Evolutionary conservation across 345 rosid genomes (phyloP).

Genomic region (Lenwebbia sp.): DNA sequence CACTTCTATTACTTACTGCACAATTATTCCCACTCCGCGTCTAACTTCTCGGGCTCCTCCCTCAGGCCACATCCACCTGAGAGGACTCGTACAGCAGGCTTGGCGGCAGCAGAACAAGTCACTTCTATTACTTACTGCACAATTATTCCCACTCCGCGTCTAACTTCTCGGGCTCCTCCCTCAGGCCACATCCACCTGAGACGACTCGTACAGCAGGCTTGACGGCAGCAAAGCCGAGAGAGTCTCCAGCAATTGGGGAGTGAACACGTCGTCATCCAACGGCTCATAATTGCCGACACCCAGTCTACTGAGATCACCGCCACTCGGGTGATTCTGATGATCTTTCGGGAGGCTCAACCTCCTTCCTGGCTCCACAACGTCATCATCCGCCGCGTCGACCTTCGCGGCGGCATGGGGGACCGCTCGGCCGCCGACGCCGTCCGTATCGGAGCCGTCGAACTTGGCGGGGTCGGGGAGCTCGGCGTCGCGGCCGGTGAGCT

Average conservation of each 20-base stretch:
- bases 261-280: conserved; percentile 19
- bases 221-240: conserved; percentile 10
- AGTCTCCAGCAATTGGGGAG: conserved; percentile 18
- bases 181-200: neutral
- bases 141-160: neutral
- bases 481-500: conserved; percentile 40
- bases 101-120: conserved; percentile 11
- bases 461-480: conserved; percentile 14
- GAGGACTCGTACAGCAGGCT: conserved; percentile 1
- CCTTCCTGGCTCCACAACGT: neutral
- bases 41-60: neutral
- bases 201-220: neutral
- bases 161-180: neutral
- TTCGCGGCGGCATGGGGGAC: neutral
- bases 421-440: neutral
- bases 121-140: too few species aligned
- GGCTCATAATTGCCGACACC: neutral
- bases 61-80: neutral
- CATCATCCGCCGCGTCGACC: neutral
- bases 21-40: neutral
- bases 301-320: neutral
- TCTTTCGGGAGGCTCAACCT: neutral
- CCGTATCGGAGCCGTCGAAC: neutral
- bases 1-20: neutral
- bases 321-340: neutral